Conservation (phyloP, 2,329 filamentous ascomycete species). For the Alternaria atra region DNA sequence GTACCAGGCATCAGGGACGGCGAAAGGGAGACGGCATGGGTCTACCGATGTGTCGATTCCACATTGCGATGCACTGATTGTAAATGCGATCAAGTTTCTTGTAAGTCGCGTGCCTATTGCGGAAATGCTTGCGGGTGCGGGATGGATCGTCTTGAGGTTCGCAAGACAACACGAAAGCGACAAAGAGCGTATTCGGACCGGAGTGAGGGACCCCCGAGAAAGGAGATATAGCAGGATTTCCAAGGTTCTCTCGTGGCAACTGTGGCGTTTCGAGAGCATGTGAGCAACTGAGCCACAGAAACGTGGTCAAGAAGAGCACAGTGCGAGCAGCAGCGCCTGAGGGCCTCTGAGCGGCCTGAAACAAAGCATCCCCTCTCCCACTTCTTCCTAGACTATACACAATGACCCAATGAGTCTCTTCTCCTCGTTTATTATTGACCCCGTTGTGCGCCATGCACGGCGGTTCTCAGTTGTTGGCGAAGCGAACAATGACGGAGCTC, state of each 20-base stretch:
- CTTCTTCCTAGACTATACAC: not conserved
- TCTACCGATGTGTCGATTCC: not conserved
- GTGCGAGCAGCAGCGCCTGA: slow-evolving; percentile 20
- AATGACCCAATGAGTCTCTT: slow-evolving; percentile 52
- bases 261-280: slow-evolving; percentile 20
- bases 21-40: not conserved
- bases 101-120: slow-evolving; percentile 7
- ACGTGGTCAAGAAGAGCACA: slow-evolving; percentile 20
- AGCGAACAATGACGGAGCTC: slow-evolving; percentile 25
- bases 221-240: not conserved
- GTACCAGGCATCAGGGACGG: not conserved
- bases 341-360: not conserved
- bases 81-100: not conserved
- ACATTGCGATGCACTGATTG: not conserved
- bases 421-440: slow-evolving; percentile 52
- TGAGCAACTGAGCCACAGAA: slow-evolving; percentile 17
- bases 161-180: slow-evolving; percentile 15
- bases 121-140: slow-evolving; percentile 15
- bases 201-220: slow-evolving; percentile 1
- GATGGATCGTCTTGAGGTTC: slow-evolving; percentile 1
- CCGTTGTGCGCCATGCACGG: slow-evolving; percentile 52
- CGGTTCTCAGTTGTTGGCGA: slow-evolving; percentile 45
- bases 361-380: slow-evolving; percentile 1
- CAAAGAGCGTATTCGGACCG: slow-evolving; percentile 9
- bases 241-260: slow-evolving; percentile 8